Evolutionary conservation across 805 yeast genomes (phyloP).

Genomic region (Lachancea cidri): DNA sequence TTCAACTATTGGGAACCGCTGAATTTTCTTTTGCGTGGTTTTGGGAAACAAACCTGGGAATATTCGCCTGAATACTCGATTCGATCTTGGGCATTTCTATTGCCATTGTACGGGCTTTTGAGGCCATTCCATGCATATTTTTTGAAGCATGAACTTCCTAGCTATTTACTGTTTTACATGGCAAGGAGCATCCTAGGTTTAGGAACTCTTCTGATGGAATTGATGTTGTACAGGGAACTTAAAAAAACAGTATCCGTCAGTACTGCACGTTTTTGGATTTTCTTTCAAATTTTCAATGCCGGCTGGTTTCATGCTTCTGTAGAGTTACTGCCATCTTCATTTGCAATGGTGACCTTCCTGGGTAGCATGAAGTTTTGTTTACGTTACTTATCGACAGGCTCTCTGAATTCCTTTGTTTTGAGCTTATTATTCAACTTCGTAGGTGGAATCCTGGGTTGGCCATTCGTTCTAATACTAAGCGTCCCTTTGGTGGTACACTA

Average conservation of each 20-base stretch:
- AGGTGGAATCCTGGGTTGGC: conserved; percentile 91
- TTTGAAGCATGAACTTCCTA: conserved; percentile 28
- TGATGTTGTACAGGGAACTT: conserved; percentile 29
- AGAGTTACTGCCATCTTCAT: conserved; percentile 77
- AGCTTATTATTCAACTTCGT: conserved; percentile 33
- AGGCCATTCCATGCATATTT: conserved; percentile 19
- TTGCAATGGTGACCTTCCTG: conserved; percentile 51
- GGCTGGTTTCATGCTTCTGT: conserved; percentile 89
- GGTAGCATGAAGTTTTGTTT: conserved; percentile 28
- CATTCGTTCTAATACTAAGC: conserved; percentile 65
- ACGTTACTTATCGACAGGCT: conserved; percentile 24
- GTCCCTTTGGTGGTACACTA: conserved; percentile 51
- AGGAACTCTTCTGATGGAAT: conserved; percentile 40
- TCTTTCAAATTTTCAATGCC: conserved; percentile 59
- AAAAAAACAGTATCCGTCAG: conserved; percentile 17
- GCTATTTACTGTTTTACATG: conserved; percentile 21
- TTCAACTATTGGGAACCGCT: conserved; percentile 95
- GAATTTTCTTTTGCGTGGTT: conserved; percentile 67
- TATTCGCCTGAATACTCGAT: conserved; percentile 87
- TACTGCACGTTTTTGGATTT: conserved; percentile 54
- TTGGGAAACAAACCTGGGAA: conserved; percentile 96
- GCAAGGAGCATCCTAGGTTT: conserved; percentile 25
- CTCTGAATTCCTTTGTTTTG: conserved; percentile 20
- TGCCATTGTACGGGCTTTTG: conserved; percentile 36
- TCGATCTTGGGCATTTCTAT: conserved; percentile 75